phyloP scores from a whole-genome alignment of 257 asterid genomes.

The Coffea eugenioides region DNA sequence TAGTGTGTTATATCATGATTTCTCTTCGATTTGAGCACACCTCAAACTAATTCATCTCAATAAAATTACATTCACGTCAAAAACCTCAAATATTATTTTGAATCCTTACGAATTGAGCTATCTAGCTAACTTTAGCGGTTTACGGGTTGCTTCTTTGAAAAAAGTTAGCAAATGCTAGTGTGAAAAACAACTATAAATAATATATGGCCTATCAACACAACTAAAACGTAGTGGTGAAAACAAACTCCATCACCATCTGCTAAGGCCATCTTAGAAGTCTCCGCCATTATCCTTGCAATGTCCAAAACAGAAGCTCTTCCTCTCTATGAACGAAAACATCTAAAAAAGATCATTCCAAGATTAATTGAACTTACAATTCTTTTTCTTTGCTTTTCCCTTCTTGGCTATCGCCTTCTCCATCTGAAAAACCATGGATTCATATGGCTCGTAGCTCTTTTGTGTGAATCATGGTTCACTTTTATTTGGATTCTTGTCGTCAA shows the following conservation, averaged over 20 bases:
- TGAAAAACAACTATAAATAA: no score
- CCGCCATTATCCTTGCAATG: constrained; percentile 9
- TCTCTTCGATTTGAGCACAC: no score
- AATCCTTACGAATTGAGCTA: no score
- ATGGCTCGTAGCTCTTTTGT: constrained; percentile 32
- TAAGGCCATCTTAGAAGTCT: neutral
- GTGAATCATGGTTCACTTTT: constrained; percentile 45
- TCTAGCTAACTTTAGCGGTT: no score
- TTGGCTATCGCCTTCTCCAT: constrained; percentile 25
- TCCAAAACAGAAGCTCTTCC: constrained; percentile 21
- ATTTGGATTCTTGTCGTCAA: constrained; percentile 32
- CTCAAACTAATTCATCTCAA: no score
- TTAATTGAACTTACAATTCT: constrained; percentile 30
- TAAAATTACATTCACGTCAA: no score
- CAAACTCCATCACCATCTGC: neutral
- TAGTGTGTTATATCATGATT: no score
- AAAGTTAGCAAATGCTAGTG: no score
- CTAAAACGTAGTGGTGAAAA: neutral
- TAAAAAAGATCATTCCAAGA: constrained; percentile 24
- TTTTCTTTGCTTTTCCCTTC: constrained; percentile 29
- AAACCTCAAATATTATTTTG: no score
- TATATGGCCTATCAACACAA: neutral
- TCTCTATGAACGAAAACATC: constrained; percentile 17
- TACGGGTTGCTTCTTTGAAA: no score
- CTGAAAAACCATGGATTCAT: constrained; percentile 17